phyloP scores from a whole-genome alignment of 192 early-diverging fungal species.

The Backusella luteola region DNA sequence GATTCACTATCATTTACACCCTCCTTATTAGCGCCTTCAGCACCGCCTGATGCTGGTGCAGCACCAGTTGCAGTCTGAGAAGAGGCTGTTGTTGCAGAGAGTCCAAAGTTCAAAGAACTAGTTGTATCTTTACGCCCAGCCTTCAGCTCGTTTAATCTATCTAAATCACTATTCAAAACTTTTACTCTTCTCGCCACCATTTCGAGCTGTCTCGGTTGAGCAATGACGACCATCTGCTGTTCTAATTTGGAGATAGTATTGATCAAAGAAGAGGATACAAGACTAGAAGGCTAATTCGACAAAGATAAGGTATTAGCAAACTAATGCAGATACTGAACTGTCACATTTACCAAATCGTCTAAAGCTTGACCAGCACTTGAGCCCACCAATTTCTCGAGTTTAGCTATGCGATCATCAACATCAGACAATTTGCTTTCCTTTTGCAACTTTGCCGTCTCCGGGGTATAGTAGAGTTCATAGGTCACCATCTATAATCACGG shows the following conservation, averaged over 20 bases:
- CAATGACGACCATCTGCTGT: conserved; percentile 64
- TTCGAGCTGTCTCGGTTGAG: conserved; percentile 74
- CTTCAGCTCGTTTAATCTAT: conserved; percentile 67
- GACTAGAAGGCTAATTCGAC: conserved; percentile 1
- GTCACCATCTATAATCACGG: conserved; percentile 49
- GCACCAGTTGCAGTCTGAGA: neutral
- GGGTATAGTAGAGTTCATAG: conserved; percentile 74
- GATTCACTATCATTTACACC: conserved; percentile 4
- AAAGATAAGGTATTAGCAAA: neutral
- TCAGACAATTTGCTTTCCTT: conserved; percentile 58
- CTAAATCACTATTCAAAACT: conserved; percentile 59
- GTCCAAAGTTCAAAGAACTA: neutral
- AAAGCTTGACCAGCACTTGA: conserved; percentile 58
- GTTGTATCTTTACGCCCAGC: conserved; percentile 29
- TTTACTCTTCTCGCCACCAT: conserved; percentile 60
- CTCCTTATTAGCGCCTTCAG: neutral
- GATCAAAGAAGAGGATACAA: conserved; percentile 45
- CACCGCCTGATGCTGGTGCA: neutral
- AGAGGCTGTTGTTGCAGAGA: neutral
- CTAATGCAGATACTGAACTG: too few relatives aligned
- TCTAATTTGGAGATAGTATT: conserved; percentile 65
- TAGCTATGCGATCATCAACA: conserved; percentile 66
- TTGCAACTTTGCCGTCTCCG: conserved; percentile 52
- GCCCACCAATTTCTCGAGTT: conserved; percentile 69
- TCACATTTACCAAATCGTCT: conserved; percentile 39